Evolutionary conservation across 2,329 filamentous ascomycete genomes (phyloP).

Genomic region (Xylariaceae sp.): DNA sequence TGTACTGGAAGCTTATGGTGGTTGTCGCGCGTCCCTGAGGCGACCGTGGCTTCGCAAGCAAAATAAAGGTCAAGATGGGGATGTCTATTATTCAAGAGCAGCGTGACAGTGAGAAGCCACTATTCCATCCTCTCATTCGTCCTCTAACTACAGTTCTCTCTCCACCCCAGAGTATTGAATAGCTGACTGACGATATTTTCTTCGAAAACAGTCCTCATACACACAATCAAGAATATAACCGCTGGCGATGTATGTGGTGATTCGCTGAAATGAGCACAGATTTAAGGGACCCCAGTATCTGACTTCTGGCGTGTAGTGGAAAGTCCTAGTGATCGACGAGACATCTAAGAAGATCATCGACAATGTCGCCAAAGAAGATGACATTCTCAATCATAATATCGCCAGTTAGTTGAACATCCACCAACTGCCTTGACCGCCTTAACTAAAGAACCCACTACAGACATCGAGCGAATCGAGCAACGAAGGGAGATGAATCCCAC

Average conservation of each 20-base stretch:
- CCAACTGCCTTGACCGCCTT: slow-evolving; percentile 31
- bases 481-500: slow-evolving; percentile 81
- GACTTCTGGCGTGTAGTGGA: slow-evolving; percentile 72
- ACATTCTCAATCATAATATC: slow-evolving; percentile 95
- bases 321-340: slow-evolving; percentile 90
- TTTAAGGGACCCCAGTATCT: neutral
- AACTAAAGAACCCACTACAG: slow-evolving; percentile 54
- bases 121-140: neutral
- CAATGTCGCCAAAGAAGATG: slow-evolving; percentile 92
- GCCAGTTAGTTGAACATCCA: slow-evolving; percentile 70
- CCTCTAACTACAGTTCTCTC: neutral
- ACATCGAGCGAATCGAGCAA: slow-evolving; percentile 94
- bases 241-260: slow-evolving; percentile 73
- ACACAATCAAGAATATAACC: slow-evolving; percentile 78
- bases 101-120: slow-evolving; percentile 68
- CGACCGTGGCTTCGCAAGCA: slow-evolving; percentile 28
- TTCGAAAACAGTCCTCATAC: slow-evolving; percentile 66
- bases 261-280: neutral
- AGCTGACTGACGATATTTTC: slow-evolving; percentile 13
- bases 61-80: slow-evolving; percentile 70
- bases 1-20: slow-evolving; percentile 10
- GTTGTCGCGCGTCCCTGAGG: slow-evolving; percentile 14
- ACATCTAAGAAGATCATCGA: slow-evolving; percentile 84
- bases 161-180: neutral
- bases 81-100: slow-evolving; percentile 86